These are phyloP conservation scores for Venturia oleaginea DNA, from an alignment of 2,329 filamentous ascomycete genomes.

Conservation along the genomic window DNA sequence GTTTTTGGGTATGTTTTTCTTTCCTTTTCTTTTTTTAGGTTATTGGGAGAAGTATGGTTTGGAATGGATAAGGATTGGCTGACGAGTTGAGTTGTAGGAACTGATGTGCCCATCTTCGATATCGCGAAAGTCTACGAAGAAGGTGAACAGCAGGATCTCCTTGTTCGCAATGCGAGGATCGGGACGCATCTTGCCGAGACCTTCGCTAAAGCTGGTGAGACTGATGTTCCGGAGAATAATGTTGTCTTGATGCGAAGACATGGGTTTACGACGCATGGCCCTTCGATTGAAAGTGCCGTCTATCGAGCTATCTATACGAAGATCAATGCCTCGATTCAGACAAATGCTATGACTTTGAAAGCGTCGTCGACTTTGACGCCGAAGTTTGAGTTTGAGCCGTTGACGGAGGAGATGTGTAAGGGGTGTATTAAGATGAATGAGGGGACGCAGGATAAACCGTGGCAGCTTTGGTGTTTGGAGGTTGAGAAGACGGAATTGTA, in stretches of 20 bases:
- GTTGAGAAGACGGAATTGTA: conserved; percentile 22
- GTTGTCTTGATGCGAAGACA: conserved; percentile 40
- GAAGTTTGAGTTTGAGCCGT: conserved; percentile 19
- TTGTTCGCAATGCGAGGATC: conserved; percentile 25
- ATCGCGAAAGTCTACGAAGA: conserved; percentile 24
- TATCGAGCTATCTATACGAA: conserved; percentile 36
- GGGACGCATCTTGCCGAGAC: conserved; percentile 25
- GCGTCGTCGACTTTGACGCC: conserved; percentile 9
- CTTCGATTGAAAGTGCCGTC: conserved; percentile 32
- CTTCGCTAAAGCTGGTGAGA: conserved; percentile 19
- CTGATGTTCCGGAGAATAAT: conserved; percentile 19
- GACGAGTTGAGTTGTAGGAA: background rate
- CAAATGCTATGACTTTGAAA: conserved; percentile 25
- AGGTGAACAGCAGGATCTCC: conserved; percentile 24
- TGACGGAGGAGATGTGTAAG: conserved; percentile 14
- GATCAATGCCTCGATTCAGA: conserved; percentile 35
- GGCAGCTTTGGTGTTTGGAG: conserved; percentile 24
- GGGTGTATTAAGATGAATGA: conserved; percentile 23
- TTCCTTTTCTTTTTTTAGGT: no score
- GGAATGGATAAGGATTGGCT: background rate
- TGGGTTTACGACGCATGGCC: conserved; percentile 34
- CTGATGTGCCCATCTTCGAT: conserved; percentile 25
- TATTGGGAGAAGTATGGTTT: background rate
- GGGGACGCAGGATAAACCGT: conserved; percentile 21
- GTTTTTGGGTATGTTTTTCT: conserved; percentile 4